Base-by-base conservation (phyloP, 345 rosid species). In the Heritiera fomes region DNA sequence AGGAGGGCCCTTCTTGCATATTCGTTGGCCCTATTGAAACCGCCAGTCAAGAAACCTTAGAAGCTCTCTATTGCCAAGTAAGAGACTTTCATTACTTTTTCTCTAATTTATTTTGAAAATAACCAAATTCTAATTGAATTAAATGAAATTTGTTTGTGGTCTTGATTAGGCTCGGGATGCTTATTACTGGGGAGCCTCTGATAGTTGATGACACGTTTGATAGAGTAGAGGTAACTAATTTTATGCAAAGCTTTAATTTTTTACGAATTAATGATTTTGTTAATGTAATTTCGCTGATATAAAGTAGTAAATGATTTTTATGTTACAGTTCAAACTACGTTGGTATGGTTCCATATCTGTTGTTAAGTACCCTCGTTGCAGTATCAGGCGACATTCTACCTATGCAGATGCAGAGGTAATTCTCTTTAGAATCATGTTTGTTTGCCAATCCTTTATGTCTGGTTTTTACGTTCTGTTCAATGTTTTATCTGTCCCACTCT, bases 351-450 rank as follows among this genome's bases (percentile, higher is more conserved):
- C 99, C 0, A 91, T 93, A 88, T 88, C 93, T 2, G 98, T 96
- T 17, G 86, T 92, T 62, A 93, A 96, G 90, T 96, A 96, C 68
- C 99, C 99, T 34, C 97, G 99, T 12, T 96, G 98, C 88, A 96
- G 99, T 86, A 83, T 96, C 49, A 83, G 91, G 78, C 86, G 91
- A 65, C 98, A 93, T 23, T 90, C 97, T 3, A 87, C 96, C 0
- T 96, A 93, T 83, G 86, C 98, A 13, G 99, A 96, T 88, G 98
- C 98, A 72, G 93, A 93, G 97, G 98, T 95, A 88, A 86, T 87
- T 78, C 40, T 59, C 38, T 75, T 75, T 71, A 45, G 73, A 40
- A 23, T 58, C 43, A 12, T 55, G 67, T 65, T 38, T 56, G 38
- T 68, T 46, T 59, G 17, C 23, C 4, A n/a, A 5, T 46, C 17